Percentiles rank a stretch among this genome's conserved stretches.
Conservation (phyloP, 306 rosid genomes). For the Vigna angularis region DNA sequence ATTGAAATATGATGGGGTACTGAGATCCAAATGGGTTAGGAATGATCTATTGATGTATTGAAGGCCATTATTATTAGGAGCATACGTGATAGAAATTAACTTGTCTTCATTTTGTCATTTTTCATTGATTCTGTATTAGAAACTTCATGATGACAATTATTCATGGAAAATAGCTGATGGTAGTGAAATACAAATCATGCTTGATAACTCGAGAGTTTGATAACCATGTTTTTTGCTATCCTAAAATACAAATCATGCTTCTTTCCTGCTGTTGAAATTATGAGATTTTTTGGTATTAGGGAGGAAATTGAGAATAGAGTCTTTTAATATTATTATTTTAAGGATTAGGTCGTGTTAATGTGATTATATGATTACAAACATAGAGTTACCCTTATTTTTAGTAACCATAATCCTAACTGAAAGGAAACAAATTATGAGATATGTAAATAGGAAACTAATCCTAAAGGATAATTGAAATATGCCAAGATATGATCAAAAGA, state of each 20-base stretch:
- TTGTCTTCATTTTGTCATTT: neutral
- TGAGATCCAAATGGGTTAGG: neutral
- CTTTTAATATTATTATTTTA: neutral
- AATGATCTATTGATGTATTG: neutral
- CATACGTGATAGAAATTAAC: neutral
- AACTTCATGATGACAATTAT: neutral
- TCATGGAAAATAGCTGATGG: neutral
- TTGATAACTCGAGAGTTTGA: no score
- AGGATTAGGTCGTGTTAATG: neutral
- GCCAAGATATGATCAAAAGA: neutral
- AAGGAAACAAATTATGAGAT: neutral
- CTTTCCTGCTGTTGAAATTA: neutral
- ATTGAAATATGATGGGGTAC: conserved; percentile 1
- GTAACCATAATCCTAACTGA: neutral
- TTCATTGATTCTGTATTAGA: neutral
- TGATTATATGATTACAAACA: neutral
- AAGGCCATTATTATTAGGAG: neutral
- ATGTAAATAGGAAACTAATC: neutral
- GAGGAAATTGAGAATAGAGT: neutral
- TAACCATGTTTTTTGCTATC: no score
- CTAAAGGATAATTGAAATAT: neutral
- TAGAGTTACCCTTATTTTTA: neutral
- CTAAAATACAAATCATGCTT: conserved; percentile 24
- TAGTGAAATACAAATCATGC: no score
- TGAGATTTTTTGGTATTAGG: neutral